A percentile compares a stretch with the other conserved stretches of the same genome.
These are phyloP conservation scores for Ustilago trichophora DNA, from an alignment of 1,284 basidiomycete genomes.

Conservation along the genomic window DNA sequence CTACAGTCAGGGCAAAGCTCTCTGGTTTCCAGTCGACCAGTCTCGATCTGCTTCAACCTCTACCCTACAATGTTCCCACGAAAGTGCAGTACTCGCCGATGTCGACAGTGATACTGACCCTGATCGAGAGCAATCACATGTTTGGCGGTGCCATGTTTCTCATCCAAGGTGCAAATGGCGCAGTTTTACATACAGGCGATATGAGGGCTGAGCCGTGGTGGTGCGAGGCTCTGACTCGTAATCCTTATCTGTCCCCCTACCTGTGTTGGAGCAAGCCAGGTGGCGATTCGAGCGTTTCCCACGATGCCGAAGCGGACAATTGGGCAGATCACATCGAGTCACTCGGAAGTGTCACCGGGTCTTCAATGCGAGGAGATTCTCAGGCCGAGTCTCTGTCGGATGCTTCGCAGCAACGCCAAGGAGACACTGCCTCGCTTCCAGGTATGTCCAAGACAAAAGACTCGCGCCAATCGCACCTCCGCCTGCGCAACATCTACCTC, in stretches of 20 bases:
- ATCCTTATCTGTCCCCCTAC: slow-evolving; percentile 78
- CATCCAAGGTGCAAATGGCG: slow-evolving; percentile 77
- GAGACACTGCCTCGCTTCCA: no score
- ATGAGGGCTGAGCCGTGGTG: slow-evolving; percentile 85
- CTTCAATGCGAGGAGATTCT: neutral
- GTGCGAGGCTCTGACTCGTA: slow-evolving; percentile 74
- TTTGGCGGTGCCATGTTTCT: slow-evolving; percentile 93
- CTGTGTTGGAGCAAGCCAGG: slow-evolving; percentile 67
- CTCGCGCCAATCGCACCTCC: slow-evolving; percentile 14
- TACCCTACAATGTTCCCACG: slow-evolving; percentile 72
- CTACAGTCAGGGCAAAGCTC: slow-evolving; percentile 19
- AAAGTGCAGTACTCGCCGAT: slow-evolving; percentile 73
- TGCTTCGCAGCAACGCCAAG: no score
- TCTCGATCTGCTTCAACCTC: slow-evolving; percentile 40
- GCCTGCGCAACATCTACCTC: slow-evolving; percentile 82
- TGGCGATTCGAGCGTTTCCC: neutral
- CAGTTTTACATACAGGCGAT: slow-evolving; percentile 90
- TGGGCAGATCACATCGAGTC: slow-evolving; percentile 37
- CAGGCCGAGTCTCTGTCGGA: no score
- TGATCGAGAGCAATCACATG: slow-evolving; percentile 92
- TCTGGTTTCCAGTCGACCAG: slow-evolving; percentile 20
- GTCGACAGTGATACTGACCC: slow-evolving; percentile 75
- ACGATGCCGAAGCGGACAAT: neutral
- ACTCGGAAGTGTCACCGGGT: slow-evolving; percentile 10
- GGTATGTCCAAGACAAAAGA: no score